A percentile compares a stretch with the other conserved stretches of the same genome.
Conservation (phyloP, 257 asterid genomes). For the Gentiana dahurica region DNA sequence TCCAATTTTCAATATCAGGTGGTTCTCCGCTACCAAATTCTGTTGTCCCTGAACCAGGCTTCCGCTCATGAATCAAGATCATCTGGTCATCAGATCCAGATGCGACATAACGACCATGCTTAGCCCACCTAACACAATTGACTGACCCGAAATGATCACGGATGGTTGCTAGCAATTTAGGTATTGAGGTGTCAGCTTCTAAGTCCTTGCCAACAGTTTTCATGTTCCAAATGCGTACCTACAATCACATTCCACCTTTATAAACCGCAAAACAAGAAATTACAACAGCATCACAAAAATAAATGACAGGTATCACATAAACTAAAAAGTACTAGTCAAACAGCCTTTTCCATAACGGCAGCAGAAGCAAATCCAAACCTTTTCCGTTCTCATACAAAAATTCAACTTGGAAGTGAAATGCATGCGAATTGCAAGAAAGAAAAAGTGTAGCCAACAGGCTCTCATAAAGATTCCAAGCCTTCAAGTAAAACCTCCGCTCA, state of each 20-base stretch:
- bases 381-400: too few relatives aligned
- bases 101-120: slow-evolving; percentile 87
- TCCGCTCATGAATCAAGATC: slow-evolving; percentile 87
- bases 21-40: slow-evolving; percentile 99
- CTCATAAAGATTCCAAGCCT: too few relatives aligned
- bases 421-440: neutral
- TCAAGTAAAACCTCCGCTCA: too few relatives aligned
- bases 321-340: too few relatives aligned
- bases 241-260: slow-evolving; percentile 10
- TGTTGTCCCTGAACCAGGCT: slow-evolving; percentile 92
- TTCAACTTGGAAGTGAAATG: too few relatives aligned
- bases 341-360: too few relatives aligned
- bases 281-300: too few relatives aligned
- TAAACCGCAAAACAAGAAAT: too few relatives aligned
- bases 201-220: slow-evolving; percentile 62
- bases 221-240: slow-evolving; percentile 99
- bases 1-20: slow-evolving; percentile 97
- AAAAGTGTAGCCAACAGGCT: neutral
- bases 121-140: slow-evolving; percentile 98
- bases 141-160: slow-evolving; percentile 98
- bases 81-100: slow-evolving; percentile 99
- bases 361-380: too few relatives aligned
- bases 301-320: too few relatives aligned
- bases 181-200: slow-evolving; percentile 42
- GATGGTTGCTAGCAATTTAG: slow-evolving; percentile 80